Base-by-base conservation (phyloP, 1,284 basidiomycete genomes). In the Cryptococcus wingfieldii region DNA sequence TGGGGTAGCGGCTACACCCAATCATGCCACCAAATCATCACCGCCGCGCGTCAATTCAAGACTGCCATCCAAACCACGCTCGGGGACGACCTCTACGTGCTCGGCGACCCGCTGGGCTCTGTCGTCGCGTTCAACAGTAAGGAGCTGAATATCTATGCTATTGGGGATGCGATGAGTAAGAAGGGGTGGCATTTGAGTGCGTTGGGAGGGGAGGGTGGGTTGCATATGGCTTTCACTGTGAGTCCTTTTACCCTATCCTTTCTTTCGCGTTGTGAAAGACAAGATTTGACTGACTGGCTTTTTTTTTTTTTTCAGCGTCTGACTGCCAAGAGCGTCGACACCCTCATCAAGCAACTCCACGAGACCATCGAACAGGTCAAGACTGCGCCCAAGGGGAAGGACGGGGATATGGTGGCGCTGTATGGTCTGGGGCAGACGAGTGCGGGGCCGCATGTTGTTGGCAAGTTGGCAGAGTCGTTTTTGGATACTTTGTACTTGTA, bases 221-320 rank as follows among this genome's bases (percentile, higher is more conserved):
- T 98, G 46, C 96, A 98, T 76, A 90, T 98, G 65, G 94, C 94
- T 28, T 89, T 88, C 72, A 98, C 95, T 60, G 89, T 93, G 67
- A 68, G 87, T 78, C 14, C 27, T 41, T 41, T 41, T 18, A 23
- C 23, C 3, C 23, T 23, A 23, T 23, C 23, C 23, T 23, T 2
- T 23, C 23, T 23, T 23, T 23, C 23, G 23, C 2, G 23, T 3
- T 23, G 23, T 23, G 23, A 23, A 23, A 2, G 23, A 23, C 2
- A 23, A 23, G 23, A 27, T 37, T 50, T 38, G 44, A 31, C 25
- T 34, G 31, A 19, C 1, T 19, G 19, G 19, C 19, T 19, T 19
- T n/a, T n/a, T n/a, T n/a, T n/a, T n/a, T n/a, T 2, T 3, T 5
- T 5, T 50, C 8, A 76, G 45, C 81, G 93, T 12, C 80, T 85